A percentile compares a stretch with the other conserved stretches of the same genome.
Evolutionary conservation across 352 stramenopile genomes (phyloP).

Genomic region (Phytophthora nicotianae): DNA sequence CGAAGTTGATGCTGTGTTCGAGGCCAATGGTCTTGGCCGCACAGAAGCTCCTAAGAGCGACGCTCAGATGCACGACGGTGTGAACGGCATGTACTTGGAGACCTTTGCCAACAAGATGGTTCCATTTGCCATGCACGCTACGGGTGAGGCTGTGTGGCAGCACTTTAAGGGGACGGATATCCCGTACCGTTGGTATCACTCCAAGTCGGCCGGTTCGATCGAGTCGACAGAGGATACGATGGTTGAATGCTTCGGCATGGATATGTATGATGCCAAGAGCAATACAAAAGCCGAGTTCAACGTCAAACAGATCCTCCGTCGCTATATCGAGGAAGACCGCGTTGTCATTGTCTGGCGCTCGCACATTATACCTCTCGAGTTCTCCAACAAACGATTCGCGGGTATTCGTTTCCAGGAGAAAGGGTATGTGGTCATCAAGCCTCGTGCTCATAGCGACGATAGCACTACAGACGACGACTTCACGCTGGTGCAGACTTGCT

Average conservation of each 20-base stretch:
- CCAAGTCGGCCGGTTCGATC: conserved; percentile 30
- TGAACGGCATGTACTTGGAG: conserved; percentile 36
- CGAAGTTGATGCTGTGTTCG: conserved; percentile 38
- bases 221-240: conserved; percentile 41
- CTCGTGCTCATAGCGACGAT: conserved; percentile 11
- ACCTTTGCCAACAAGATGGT: conserved; percentile 46
- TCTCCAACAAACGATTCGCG: conserved; percentile 45
- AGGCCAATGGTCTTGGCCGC: conserved; percentile 38
- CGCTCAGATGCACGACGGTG: conserved; percentile 35
- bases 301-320: conserved; percentile 38
- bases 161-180: conserved; percentile 45
- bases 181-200: conserved; percentile 35
- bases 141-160: conserved; percentile 41
- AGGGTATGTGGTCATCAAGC: conserved; percentile 42
- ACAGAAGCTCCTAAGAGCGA: conserved; percentile 32
- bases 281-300: conserved; percentile 39
- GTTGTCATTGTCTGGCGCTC: conserved; percentile 65
- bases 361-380: conserved; percentile 56
- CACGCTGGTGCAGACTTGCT: conserved; percentile 42
- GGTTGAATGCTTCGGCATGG: conserved; percentile 40
- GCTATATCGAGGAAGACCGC: conserved; percentile 45
- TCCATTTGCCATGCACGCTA: conserved; percentile 45
- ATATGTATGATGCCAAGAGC: conserved; percentile 39
- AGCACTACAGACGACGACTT: conserved; percentile 31
- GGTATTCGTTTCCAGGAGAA: conserved; percentile 45